Conservation (phyloP, 305 asterid genomes). For the Stenogyne calaminthoides region DNA sequence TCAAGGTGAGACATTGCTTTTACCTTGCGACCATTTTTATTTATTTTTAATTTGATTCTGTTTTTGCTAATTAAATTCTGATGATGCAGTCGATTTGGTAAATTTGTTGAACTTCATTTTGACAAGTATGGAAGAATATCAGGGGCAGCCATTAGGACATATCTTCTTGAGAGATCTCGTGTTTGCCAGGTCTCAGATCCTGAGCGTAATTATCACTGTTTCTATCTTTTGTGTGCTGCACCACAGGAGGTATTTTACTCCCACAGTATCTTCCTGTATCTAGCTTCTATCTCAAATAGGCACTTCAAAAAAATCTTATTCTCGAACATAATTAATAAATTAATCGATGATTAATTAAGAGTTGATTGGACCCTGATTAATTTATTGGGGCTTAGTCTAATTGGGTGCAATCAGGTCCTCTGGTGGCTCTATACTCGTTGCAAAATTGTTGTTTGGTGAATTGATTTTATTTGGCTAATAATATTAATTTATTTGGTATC, state of each 20-base stretch:
- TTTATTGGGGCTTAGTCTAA: too few species aligned
- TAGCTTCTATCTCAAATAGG: conserved; percentile 23
- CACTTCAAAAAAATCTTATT: conserved; percentile 14
- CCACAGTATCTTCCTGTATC: conserved; percentile 18
- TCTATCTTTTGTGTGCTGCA: conserved; percentile 83
- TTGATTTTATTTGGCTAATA: too few species aligned
- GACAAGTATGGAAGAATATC: conserved; percentile 72
- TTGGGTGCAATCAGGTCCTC: too few species aligned
- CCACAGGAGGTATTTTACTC: conserved; percentile 61
- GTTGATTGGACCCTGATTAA: too few species aligned
- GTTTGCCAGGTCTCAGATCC: conserved; percentile 84
- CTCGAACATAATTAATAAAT: conserved; percentile 5
- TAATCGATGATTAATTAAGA: too few species aligned
- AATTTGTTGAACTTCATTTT: conserved; percentile 84
- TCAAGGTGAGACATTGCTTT: conserved; percentile 56
- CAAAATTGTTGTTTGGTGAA: too few species aligned
- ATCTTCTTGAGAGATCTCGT: conserved; percentile 86
- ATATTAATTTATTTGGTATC: too few species aligned
- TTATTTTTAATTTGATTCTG: neutral
- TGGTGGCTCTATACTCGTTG: too few species aligned
- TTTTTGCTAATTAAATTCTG: conserved; percentile 31
- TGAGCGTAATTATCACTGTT: conserved; percentile 84
- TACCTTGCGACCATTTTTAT: conserved; percentile 12
- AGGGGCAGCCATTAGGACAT: conserved; percentile 86
- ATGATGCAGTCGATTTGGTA: conserved; percentile 76